Percentiles rank a stretch among this genome's conserved stretches.
Conservation (phyloP, 495 filamentous ascomycete species). For the Talaromyces wortmannii region DNA sequence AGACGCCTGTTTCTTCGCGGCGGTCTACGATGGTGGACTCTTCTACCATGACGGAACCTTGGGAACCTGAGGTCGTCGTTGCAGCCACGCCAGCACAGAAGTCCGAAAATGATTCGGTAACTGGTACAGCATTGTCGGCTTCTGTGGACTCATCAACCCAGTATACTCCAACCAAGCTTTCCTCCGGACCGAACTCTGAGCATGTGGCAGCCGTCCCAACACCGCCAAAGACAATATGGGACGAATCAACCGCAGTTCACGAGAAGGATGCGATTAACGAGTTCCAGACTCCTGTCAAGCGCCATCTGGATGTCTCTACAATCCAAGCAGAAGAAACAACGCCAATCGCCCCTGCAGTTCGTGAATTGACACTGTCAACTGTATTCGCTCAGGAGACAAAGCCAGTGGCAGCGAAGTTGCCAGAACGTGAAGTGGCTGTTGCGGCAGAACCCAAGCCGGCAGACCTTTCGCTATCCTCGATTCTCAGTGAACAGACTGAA, state of each 20-base stretch:
- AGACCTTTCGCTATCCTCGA: constrained; percentile 1
- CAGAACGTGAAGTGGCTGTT: constrained; percentile 8
- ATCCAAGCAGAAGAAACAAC: constrained; percentile 30
- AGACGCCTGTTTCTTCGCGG: constrained; percentile 16
- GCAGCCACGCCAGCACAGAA: not conserved
- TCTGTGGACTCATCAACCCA: constrained; percentile 30
- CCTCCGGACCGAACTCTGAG: constrained; percentile 14
- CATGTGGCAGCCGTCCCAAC: constrained; percentile 26
- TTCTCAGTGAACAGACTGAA: constrained; percentile 9
- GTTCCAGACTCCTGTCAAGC: constrained; percentile 7
- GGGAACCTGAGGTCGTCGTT: constrained; percentile 11
- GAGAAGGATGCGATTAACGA: constrained; percentile 9
- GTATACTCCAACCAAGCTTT: constrained; percentile 25
- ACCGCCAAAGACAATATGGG: constrained; percentile 33
- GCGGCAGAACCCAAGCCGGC: not conserved
- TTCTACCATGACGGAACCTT: constrained; percentile 84
- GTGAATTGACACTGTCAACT: constrained; percentile 25
- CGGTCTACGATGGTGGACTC: constrained; percentile 64
- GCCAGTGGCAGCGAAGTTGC: constrained; percentile 19
- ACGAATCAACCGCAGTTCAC: constrained; percentile 15
- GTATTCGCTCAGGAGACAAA: constrained; percentile 20
- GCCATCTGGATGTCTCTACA: constrained; percentile 25
- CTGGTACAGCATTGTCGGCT: constrained; percentile 6
- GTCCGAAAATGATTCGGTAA: not conserved
- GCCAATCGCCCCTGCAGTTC: constrained; percentile 22